Evolutionary conservation across 2,329 filamentous ascomycete genomes (phyloP).

Genomic region (Chaetomiaceae sp.): DNA sequence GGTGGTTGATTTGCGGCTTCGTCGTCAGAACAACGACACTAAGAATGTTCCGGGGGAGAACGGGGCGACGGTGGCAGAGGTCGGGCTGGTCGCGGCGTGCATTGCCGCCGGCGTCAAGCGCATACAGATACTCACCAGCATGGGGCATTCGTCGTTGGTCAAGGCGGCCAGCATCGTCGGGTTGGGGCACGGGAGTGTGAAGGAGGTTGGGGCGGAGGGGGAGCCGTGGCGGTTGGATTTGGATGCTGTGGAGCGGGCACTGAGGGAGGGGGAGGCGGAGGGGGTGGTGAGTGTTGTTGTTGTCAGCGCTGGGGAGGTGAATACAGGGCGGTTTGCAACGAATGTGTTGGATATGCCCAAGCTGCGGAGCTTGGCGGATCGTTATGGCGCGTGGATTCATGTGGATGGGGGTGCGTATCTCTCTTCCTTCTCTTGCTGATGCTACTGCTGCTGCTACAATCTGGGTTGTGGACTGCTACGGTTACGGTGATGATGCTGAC

Average conservation of each 20-base stretch:
- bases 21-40: too few species aligned
- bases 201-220: slow-evolving; percentile 46
- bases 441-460: too few species aligned
- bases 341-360: slow-evolving; percentile 51
- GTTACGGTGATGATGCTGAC: too few species aligned
- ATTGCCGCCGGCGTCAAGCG: slow-evolving; percentile 56
- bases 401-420: slow-evolving; percentile 64
- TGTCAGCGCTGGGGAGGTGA: slow-evolving; percentile 84
- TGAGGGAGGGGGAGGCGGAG: slow-evolving; percentile 44
- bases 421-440: not conserved
- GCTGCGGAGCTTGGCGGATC: slow-evolving; percentile 65
- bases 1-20: slow-evolving; percentile 45
- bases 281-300: slow-evolving; percentile 68
- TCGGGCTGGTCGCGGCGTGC: slow-evolving; percentile 66
- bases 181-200: slow-evolving; percentile 65
- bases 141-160: slow-evolving; percentile 75
- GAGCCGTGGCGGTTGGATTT: slow-evolving; percentile 69
- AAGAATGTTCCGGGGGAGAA: too few species aligned
- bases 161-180: slow-evolving; percentile 83
- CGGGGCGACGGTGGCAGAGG: slow-evolving; percentile 64
- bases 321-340: slow-evolving; percentile 77
- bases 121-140: slow-evolving; percentile 73
- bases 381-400: slow-evolving; percentile 78
- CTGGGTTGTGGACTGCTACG: too few species aligned
- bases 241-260: slow-evolving; percentile 54